Conservation (phyloP, 208 protist species). For the Leishmania aethiopica region DNA sequence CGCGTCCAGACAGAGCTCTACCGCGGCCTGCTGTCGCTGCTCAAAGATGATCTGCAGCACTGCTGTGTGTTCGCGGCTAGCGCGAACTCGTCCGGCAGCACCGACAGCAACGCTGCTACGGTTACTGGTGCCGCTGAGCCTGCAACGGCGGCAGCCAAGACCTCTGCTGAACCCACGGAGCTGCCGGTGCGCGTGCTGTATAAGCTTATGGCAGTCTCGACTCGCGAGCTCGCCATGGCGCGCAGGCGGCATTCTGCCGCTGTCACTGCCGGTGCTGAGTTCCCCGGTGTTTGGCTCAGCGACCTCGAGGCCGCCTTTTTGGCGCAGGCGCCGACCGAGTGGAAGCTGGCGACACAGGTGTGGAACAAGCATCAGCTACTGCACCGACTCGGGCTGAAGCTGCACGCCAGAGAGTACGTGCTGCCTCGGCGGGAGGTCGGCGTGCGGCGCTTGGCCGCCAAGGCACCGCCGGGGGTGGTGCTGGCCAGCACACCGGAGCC, state of each 20-base stretch:
- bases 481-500: slow-evolving; percentile 11
- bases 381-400: slow-evolving; percentile 75
- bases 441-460: slow-evolving; percentile 24
- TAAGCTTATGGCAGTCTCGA: slow-evolving; percentile 44
- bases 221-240: slow-evolving; percentile 33
- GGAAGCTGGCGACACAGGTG: slow-evolving; percentile 53
- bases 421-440: slow-evolving; percentile 64
- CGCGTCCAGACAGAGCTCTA: slow-evolving; percentile 85
- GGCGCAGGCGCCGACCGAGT: slow-evolving; percentile 56
- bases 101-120: background rate
- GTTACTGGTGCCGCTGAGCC: slow-evolving; percentile 17
- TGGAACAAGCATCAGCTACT: slow-evolving; percentile 89
- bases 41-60: slow-evolving; percentile 69
- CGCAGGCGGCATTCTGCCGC: background rate
- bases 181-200: slow-evolving; percentile 53
- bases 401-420: slow-evolving; percentile 39
- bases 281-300: slow-evolving; percentile 31
- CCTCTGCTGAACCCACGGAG: slow-evolving; percentile 11
- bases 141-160: background rate
- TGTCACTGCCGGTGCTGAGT: background rate
- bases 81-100: slow-evolving; percentile 8
- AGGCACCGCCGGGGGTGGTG: slow-evolving; percentile 20
- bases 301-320: slow-evolving; percentile 45
- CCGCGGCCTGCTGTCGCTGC: slow-evolving; percentile 71
- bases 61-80: slow-evolving; percentile 77